Conservation (phyloP, 306 rosid genomes). For the Vigna angularis region DNA sequence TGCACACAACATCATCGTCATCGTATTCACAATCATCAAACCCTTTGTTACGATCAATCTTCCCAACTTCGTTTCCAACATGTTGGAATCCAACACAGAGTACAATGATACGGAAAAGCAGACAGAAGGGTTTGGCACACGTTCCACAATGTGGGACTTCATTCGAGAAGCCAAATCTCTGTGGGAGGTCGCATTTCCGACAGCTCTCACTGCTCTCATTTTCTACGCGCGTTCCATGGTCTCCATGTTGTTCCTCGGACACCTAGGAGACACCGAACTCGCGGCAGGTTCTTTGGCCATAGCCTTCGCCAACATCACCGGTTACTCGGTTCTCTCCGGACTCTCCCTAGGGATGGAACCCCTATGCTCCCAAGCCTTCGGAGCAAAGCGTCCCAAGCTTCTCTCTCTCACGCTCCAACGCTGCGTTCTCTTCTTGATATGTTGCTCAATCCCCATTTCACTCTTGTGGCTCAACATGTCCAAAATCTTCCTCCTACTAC, state of each 20-base stretch:
- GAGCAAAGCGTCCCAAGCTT: conserved; percentile 79
- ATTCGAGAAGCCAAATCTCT: conserved; percentile 61
- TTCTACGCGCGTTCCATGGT: conserved; percentile 84
- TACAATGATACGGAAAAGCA: neutral
- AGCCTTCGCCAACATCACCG: conserved; percentile 95
- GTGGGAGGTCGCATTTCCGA: conserved; percentile 65
- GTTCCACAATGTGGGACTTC: conserved; percentile 35
- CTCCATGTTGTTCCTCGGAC: conserved; percentile 88
- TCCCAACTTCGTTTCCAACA: no score
- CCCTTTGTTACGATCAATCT: no score
- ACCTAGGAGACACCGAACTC: conserved; percentile 67
- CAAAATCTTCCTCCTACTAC: conserved; percentile 50
- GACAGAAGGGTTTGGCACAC: neutral
- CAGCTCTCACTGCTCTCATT: conserved; percentile 69
- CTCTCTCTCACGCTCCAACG: conserved; percentile 88
- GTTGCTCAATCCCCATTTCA: conserved; percentile 77
- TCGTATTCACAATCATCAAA: no score
- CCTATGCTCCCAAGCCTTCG: conserved; percentile 91
- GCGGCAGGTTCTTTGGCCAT: conserved; percentile 85
- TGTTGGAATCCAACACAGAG: no score
- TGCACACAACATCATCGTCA: no score
- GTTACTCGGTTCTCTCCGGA: conserved; percentile 85
- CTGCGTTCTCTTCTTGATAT: conserved; percentile 62
- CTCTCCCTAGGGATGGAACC: conserved; percentile 93
- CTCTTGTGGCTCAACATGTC: conserved; percentile 77